A percentile compares a stretch with the other conserved stretches of the same genome.
Evolutionary conservation across 208 protist genomes (phyloP).

Genomic region (Leishmania tropica): DNA sequence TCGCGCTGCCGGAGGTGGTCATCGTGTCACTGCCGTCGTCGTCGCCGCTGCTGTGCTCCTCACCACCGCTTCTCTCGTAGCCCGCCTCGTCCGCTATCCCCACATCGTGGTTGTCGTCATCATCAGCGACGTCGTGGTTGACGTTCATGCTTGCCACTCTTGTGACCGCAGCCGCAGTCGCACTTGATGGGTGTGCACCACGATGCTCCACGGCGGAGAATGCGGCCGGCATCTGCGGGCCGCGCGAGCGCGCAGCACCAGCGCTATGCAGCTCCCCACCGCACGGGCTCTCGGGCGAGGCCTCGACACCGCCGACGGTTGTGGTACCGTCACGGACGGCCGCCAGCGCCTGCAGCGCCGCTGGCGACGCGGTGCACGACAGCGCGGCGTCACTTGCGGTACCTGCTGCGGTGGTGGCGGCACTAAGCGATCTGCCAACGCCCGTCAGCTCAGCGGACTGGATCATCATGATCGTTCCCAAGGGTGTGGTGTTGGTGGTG

Average conservation of each 20-base stretch:
- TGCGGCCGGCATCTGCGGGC: neutral
- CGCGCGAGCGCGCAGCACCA: neutral
- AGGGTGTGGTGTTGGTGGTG: neutral
- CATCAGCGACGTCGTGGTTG: neutral
- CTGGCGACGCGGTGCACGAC: neutral
- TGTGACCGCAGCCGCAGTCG: neutral
- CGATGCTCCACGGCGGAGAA: neutral
- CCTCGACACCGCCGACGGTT: neutral
- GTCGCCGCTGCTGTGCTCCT: neutral
- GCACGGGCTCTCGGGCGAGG: neutral
- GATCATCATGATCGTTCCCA: neutral
- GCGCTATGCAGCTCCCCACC: neutral
- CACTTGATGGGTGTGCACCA: neutral
- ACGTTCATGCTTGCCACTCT: neutral
- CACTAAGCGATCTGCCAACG: neutral
- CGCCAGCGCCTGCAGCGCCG: neutral
- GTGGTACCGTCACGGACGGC: neutral
- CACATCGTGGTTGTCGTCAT: neutral
- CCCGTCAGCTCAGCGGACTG: neutral
- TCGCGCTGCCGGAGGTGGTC: neutral
- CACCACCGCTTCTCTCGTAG: slow-evolving; percentile 20
- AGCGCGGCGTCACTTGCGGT: neutral
- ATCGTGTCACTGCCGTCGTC: neutral
- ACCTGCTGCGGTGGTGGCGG: neutral
- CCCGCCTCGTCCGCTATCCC: slow-evolving; percentile 14